Percentiles rank a stretch among this genome's conserved stretches.
Evolutionary conservation across 768 basidiomycete genomes (phyloP).

Genomic region (Lentinula sp.): DNA sequence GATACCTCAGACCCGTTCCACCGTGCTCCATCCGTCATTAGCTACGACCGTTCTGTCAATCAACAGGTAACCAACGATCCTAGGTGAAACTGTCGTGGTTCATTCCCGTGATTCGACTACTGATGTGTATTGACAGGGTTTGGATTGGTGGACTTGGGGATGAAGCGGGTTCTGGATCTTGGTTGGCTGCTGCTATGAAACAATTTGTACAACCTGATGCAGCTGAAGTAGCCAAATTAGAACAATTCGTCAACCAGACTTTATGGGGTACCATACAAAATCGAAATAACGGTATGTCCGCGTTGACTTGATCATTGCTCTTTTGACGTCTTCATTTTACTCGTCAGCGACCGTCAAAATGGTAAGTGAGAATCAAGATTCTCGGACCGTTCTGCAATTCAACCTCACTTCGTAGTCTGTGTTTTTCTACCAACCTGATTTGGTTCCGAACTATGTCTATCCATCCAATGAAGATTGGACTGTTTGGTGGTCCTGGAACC

Average conservation of each 20-base stretch:
- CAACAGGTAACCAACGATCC: constrained; percentile 44
- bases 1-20: constrained; percentile 44
- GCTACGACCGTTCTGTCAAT: constrained; percentile 47
- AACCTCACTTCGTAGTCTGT: constrained; percentile 27
- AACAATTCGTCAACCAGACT: constrained; percentile 39
- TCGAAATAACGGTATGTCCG: constrained; percentile 26
- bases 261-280: constrained; percentile 49
- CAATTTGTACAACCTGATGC: constrained; percentile 49
- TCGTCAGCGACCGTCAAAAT: constrained; percentile 45
- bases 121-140: constrained; percentile 20
- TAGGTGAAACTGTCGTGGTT: neutral
- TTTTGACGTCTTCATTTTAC: neutral
- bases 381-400: neutral
- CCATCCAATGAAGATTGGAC: constrained; percentile 42
- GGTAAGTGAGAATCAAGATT: constrained; percentile 17
- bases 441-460: constrained; percentile 40
- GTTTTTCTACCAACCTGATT: constrained; percentile 43
- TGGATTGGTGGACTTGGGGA: constrained; percentile 59
- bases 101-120: neutral
- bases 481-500: constrained; percentile 55
- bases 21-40: constrained; percentile 47
- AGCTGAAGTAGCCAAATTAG: constrained; percentile 46
- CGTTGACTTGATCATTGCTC: constrained; percentile 18
- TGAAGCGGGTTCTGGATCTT: constrained; percentile 56
- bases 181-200: constrained; percentile 52